Evolutionary conservation across 73 alveolate species (phyloP), one percentile per base, ranked within the genome.

Genomic region (Paramecium sexaurelia): DNA sequence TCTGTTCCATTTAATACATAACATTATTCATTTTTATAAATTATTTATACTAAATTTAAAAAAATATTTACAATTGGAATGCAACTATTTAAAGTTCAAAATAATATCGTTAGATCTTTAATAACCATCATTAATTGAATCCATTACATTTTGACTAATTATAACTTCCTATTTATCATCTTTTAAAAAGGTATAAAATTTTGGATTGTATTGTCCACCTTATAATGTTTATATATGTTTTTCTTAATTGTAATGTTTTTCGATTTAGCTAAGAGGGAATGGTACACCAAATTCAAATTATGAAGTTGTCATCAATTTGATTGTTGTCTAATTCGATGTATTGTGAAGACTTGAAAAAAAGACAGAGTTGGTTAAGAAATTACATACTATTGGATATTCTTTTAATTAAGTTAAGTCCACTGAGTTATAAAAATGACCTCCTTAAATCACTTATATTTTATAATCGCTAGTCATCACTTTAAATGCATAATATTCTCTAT

Each of bases 241-340:
- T 13, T 78, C 75, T 24, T 78, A 41, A 22, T 11, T 5, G 8
- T 10, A 29, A 78, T 78, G 90, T 33, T 40, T 41, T 20, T 41
- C 73, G 13, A 78, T 78, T 41, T 78, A 78, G 3, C 41, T 4
- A 6, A 78, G 22, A 40, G 75, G 5, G 40, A 78, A 78, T 78
- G 90, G 90, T 0, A 78, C 90, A 20, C 75, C 89, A 75, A 9
- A 75, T 75, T 75, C 89, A 75, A 75, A 75, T 75, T 75, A 75
- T 0, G 89, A 39, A 7, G 71, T 75, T 20, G 89, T 75, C 73
- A 75, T 37, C 7, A 75, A 8, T 22, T 19, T 20, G 0, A 75
- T 17, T 2, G 0, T 4, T 15, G 32, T 11, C 26, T 43, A 26
- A 20, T 75, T 10, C 8, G 3, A 2, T 8, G 9, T 6, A 69